Conservation (phyloP, 2,329 filamentous ascomycete genomes). For the Aureobasidium subglaciale region DNA sequence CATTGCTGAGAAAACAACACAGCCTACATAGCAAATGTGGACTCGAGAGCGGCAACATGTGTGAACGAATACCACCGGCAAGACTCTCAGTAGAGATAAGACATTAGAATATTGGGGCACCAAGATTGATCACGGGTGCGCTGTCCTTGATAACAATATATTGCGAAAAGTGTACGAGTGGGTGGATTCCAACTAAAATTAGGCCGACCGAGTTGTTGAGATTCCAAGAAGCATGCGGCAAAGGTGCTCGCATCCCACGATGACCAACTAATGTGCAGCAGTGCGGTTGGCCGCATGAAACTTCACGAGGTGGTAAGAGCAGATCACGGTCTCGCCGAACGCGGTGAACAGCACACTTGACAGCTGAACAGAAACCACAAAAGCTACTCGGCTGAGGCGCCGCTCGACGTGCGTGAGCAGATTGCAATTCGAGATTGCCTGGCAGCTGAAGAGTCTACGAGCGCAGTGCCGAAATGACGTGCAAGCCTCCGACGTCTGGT, state of each 20-base stretch:
- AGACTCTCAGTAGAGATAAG: not conserved
- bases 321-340: constrained; percentile 2
- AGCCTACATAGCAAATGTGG: not conserved
- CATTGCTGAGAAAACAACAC: not conserved
- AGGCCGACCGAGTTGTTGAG: not conserved
- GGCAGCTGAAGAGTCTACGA: constrained; percentile 4
- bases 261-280: no score
- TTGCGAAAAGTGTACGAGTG: not conserved
- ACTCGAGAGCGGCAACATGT: not conserved
- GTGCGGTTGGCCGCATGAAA: not conserved
- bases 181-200: not conserved
- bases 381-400: not conserved
- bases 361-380: constrained; percentile 12
- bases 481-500: constrained; percentile 4
- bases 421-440: constrained; percentile 5
- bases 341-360: not conserved
- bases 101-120: not conserved
- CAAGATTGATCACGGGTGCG: not conserved
- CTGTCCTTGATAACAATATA: constrained; percentile 8
- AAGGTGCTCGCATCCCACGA: not conserved
- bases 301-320: not conserved
- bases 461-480: constrained; percentile 11
- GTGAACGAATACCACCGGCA: not conserved
- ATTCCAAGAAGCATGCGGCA: not conserved
- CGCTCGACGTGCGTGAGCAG: not conserved